Conservation (phyloP, 2,329 filamentous ascomycete species). For the Chrysosporium queenslandicum region DNA sequence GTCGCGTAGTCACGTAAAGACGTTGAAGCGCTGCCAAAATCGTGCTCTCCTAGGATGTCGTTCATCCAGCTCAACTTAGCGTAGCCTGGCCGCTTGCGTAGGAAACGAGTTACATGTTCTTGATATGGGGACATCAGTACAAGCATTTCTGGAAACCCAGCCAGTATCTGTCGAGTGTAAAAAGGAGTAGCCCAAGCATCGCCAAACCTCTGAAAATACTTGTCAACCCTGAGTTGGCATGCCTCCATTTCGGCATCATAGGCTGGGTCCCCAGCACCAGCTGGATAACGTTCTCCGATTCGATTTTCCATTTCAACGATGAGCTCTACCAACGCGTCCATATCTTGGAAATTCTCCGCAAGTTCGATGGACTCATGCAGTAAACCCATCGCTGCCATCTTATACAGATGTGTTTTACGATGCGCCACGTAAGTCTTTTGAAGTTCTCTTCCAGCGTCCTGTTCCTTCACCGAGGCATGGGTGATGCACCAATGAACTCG, state of each 20-base stretch:
- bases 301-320: constrained; percentile 36
- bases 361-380: constrained; percentile 49
- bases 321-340: constrained; percentile 50
- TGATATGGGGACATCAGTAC: constrained; percentile 61
- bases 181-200: constrained; percentile 54
- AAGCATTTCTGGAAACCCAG: constrained; percentile 55
- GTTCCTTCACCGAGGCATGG: constrained; percentile 41
- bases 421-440: constrained; percentile 34
- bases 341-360: constrained; percentile 54
- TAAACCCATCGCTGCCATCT: constrained; percentile 43
- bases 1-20: constrained; percentile 62
- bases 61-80: constrained; percentile 91
- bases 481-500: constrained; percentile 49
- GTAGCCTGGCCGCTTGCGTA: constrained; percentile 60
- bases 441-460: constrained; percentile 42
- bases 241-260: constrained; percentile 23
- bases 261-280: constrained; percentile 14
- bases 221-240: constrained; percentile 31
- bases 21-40: constrained; percentile 62
- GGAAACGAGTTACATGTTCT: constrained; percentile 63
- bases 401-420: constrained; percentile 40
- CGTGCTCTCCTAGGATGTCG: constrained; percentile 65
- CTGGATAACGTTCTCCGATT: constrained; percentile 22
- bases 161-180: constrained; percentile 65
- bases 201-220: constrained; percentile 44